Conservation (phyloP, 2,329 filamentous ascomycete genomes). For the Sarocladium kiliense region DNA sequence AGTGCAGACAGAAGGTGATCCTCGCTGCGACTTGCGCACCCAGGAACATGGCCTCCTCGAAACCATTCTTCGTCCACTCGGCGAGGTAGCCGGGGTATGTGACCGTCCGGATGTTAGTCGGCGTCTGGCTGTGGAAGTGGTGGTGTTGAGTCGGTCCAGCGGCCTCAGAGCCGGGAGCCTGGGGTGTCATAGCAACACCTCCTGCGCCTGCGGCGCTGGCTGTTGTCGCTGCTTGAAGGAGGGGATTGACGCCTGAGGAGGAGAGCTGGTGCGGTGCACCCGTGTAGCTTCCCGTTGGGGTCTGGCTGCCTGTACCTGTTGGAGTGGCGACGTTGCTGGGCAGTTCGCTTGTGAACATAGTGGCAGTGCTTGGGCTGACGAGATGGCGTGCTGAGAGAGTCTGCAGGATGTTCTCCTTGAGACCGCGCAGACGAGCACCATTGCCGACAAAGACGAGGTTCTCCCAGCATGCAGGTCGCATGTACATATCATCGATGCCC, state of each 20-base stretch:
- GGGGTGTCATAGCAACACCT: conserved; percentile 31
- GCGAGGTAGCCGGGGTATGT: conserved; percentile 78
- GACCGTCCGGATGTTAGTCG: conserved; percentile 75
- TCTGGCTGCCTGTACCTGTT: conserved; percentile 83
- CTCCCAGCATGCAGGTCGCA: conserved; percentile 86
- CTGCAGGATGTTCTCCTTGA: conserved; percentile 82
- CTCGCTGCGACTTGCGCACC: conserved; percentile 79
- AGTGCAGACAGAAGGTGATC: conserved; percentile 52
- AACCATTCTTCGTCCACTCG: conserved; percentile 79
- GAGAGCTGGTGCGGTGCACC: conserved; percentile 54
- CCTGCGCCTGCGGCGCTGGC: conserved; percentile 41
- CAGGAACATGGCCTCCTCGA: conserved; percentile 81
- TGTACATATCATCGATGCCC: conserved; percentile 76
- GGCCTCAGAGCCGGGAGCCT: conserved; percentile 35
- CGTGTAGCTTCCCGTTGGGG: conserved; percentile 63
- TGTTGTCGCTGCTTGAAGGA: conserved; percentile 86
- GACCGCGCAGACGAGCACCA: conserved; percentile 67
- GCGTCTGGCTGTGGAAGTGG: conserved; percentile 64
- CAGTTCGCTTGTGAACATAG: conserved; percentile 95
- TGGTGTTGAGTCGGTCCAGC: conserved; percentile 28
- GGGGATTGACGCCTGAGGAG: conserved; percentile 69
- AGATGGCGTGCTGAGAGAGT: conserved; percentile 78
- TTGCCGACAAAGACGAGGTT: conserved; percentile 88
- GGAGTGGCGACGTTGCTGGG: conserved; percentile 92
- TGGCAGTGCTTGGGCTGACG: conserved; percentile 85